Conservation (phyloP, 768 basidiomycete genomes). For the Hortiboletus flavorubellus region DNA sequence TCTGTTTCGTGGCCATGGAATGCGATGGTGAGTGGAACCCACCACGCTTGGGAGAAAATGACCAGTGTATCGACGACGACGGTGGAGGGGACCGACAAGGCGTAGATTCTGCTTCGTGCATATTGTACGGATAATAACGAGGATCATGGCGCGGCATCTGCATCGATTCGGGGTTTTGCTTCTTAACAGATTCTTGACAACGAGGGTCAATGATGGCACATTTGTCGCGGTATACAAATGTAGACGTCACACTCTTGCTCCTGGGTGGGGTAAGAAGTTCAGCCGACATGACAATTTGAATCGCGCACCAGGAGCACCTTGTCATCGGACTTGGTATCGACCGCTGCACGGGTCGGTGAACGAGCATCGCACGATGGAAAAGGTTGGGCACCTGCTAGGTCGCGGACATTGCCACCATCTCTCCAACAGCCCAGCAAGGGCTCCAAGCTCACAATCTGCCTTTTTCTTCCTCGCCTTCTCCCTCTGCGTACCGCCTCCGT, state of each 20-base stretch:
- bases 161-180: conserved; percentile 69
- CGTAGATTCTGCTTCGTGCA: conserved; percentile 24
- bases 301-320: conserved; percentile 47
- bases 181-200: conserved; percentile 73
- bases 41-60: conserved; percentile 20
- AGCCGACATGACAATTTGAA: conserved; percentile 80
- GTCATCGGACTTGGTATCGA: conserved; percentile 75
- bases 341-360: conserved; percentile 79
- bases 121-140: conserved; percentile 52
- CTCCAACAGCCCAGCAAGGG: conserved; percentile 85
- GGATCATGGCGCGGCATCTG: conserved; percentile 49
- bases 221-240: conserved; percentile 55
- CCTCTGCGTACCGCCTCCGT: conserved; percentile 48
- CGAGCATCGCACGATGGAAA: conserved; percentile 34
- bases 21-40: conserved; percentile 20
- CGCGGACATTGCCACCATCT: conserved; percentile 85
- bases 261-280: conserved; percentile 80
- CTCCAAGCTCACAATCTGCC: conserved; percentile 71
- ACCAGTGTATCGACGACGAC: conserved; percentile 33
- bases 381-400: conserved; percentile 60
- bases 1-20: neutral
- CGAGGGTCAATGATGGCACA: conserved; percentile 67
- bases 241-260: conserved; percentile 21
- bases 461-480: conserved; percentile 45
- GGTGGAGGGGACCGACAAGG: conserved; percentile 27